Base-by-base conservation (phyloP, 805 yeast species). In the Dipodascopsis uninucleata region DNA sequence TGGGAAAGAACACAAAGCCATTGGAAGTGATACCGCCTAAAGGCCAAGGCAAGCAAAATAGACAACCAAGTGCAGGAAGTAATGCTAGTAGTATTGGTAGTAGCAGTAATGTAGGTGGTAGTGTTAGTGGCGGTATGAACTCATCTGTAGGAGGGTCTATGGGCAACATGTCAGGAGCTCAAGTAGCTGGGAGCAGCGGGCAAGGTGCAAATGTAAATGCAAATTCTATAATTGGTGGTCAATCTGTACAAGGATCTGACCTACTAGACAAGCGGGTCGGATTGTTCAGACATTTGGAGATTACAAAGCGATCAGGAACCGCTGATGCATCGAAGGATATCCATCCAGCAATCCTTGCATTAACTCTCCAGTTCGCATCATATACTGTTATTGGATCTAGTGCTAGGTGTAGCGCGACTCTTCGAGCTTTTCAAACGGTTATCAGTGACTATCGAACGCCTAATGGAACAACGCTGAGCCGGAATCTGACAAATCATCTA, bases 351-450 rank as follows among this genome's bases (percentile, higher is more conserved):
- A 81, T 90, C 33, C 69, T 87, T 39, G 72, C 86, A 21, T 70
- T 93, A 51, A 82, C 95, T 1, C 77, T 86, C 47, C 83, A 85
- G 56, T 79, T 82, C 56, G 82, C 96, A 10, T 80, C 87, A 34
- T 90, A 86, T 64, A 77, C 82, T 53, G 78, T 90, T 31, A 93
- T 89, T 6, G 98, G 98, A 0, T 87, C 97, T 0, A 83, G 82
- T 2, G 81, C 85, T 22, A 76, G 98, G 57, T 85, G 95, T 64
- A 71, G 72, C 50, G 82, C 86, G 14, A 86, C 90, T 93, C 71
- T 93, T 63, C 76, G 76, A 49, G 89, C 89, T 2, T 93, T 93
- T 67, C 81, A 83, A 65, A 31, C 28, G n/a, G 89, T 93, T 18
- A 85, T 93, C 37, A 59, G 63, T 29, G 94, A 87, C 53, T 93